Conservation (phyloP, 805 yeast species). For the Candida glaebosa region DNA sequence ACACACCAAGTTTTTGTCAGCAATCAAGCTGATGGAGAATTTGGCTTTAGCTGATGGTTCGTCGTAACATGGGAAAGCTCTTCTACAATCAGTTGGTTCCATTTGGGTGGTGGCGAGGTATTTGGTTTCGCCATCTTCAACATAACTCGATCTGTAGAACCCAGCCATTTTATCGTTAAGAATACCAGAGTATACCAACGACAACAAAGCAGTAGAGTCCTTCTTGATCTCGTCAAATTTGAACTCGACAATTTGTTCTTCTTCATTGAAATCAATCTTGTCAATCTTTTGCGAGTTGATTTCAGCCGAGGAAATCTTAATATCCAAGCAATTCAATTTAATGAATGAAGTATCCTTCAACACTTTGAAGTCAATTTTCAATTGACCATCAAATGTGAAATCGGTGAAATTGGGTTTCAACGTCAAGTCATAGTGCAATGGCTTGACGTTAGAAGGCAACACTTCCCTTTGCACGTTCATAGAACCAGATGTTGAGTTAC, state of each 20-base stretch:
- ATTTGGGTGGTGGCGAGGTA: constrained; percentile 81
- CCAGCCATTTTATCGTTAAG: constrained; percentile 82
- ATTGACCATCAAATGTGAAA: constrained; percentile 57
- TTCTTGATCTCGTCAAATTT: constrained; percentile 30
- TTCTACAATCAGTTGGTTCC: constrained; percentile 83
- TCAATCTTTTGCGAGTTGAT: constrained; percentile 25
- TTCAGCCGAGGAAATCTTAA: constrained; percentile 53
- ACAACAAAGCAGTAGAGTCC: constrained; percentile 42
- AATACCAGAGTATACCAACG: constrained; percentile 55
- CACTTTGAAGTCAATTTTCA: constrained; percentile 52
- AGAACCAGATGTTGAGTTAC: constrained; percentile 11
- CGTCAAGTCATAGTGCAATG: constrained; percentile 37
- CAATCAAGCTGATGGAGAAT: constrained; percentile 60
- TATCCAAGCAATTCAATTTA: constrained; percentile 60
- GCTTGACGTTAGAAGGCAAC: constrained; percentile 41
- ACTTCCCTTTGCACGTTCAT: constrained; percentile 31
- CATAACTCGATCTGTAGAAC: constrained; percentile 69
- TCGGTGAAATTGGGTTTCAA: constrained; percentile 46
- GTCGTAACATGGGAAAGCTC: constrained; percentile 85
- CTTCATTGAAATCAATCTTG: constrained; percentile 28
- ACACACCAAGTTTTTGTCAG: constrained; percentile 53
- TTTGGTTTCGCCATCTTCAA: constrained; percentile 58
- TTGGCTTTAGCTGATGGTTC: constrained; percentile 79
- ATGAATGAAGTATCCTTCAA: constrained; percentile 45
- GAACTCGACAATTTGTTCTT: constrained; percentile 40